Evolutionary conservation across 352 stramenopile species (phyloP), one percentile per base, ranked within the genome.

Genomic region (Phytophthora meadii): DNA sequence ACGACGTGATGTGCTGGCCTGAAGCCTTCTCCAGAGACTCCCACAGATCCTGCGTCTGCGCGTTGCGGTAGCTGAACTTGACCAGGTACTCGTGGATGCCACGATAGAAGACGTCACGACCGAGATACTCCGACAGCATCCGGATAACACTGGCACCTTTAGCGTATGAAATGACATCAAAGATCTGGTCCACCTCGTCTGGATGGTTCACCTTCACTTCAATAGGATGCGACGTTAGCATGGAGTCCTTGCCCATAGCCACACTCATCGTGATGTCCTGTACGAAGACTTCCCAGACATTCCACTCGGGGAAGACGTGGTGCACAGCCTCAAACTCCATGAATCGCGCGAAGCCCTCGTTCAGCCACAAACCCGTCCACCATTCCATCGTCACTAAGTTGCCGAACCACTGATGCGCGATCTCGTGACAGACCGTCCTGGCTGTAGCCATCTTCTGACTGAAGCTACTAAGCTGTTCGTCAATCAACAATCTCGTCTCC

Each of bases 321-420:
- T 99, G 74, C 12, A 97, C 88, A 2, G 94, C 93, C 52, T 93
- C 94, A 50, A 98, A 98, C 74, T 99, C 96, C 77, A 98, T 98
- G 84, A 97, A 99, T 40, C 77, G 91, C 2, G 97, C 97, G 70
- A 99, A 99, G 19, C 97, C 97, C 72, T 99, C 98, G 74, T 99
- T 99, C 3, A 99, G 84, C 94, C 94, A 99, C 34, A 98, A 69
- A 4, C 90, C 89, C n/a, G 93, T 95, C 94, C 94, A 98, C 82
- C 97, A 99, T 24, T 94, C 85, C 97, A 99, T 99, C 7, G 98
- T 99, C 11, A 99, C 98, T 0, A 99, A 75, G 69, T 99, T 99
- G 39, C 97, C 96, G 56, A 99, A 99, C 86, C 83, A 93, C 58
- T 99, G 96, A 81, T 99, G 98, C 0, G 97, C 96, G 5, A 99